phyloP scores from a whole-genome alignment of 768 basidiomycete genomes.

The Termitomyces heimii region DNA sequence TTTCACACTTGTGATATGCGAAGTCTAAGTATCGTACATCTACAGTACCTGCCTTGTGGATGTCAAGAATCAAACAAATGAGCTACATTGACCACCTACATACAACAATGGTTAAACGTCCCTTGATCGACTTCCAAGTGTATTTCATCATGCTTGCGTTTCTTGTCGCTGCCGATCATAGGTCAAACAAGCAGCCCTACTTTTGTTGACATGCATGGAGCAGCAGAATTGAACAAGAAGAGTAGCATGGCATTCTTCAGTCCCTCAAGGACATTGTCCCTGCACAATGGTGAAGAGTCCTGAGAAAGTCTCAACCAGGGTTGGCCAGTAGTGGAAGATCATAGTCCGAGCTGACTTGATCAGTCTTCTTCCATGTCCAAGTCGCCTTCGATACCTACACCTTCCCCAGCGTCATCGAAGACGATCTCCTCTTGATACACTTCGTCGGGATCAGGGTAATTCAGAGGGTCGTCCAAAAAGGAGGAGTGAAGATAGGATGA shows the following conservation, averaged over 20 bases:
- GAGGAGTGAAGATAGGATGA: neutral
- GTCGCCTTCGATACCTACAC: slow-evolving; percentile 63
- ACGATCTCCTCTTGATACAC: slow-evolving; percentile 43
- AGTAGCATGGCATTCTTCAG: neutral
- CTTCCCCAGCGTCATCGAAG: slow-evolving; percentile 65
- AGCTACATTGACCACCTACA: neutral
- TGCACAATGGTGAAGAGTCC: neutral
- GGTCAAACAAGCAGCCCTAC: neutral
- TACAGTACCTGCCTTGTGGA: neutral
- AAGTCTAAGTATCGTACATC: neutral
- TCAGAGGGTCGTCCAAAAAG: neutral
- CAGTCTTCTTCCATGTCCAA: slow-evolving; percentile 62
- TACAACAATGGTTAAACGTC: neutral
- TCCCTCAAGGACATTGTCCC: neutral
- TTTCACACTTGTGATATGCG: neutral
- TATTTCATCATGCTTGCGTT: neutral
- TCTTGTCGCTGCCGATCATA: neutral
- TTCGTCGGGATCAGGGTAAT: slow-evolving; percentile 16
- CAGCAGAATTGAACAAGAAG: neutral
- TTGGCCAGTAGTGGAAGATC: neutral
- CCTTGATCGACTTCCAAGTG: neutral
- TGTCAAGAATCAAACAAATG: neutral
- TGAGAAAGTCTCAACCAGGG: neutral
- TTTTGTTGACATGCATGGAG: neutral
- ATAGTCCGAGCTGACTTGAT: neutral